Evolutionary conservation across 139 green algal species (phyloP).

Genomic region (Protoeuglena noctilucae): DNA sequence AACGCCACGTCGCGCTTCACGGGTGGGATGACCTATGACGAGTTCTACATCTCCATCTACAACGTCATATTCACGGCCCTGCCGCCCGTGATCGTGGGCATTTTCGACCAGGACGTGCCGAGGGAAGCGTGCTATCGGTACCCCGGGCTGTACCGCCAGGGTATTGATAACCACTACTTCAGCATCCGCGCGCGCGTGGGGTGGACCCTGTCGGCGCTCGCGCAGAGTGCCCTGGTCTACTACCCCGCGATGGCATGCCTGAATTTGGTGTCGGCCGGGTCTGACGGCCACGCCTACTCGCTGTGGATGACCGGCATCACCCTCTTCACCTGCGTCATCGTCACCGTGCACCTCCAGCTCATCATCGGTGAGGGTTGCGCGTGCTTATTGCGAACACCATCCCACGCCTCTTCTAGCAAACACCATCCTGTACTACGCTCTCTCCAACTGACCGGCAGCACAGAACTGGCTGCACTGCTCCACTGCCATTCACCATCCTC

Average conservation of each 20-base stretch:
- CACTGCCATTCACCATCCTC: no score
- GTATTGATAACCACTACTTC: not conserved
- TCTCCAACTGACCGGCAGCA: no score
- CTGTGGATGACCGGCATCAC: conserved; percentile 29
- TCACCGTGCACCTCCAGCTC: conserved; percentile 49
- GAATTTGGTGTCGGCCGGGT: no score
- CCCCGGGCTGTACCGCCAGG: conserved; percentile 2
- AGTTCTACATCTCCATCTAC: conserved; percentile 53
- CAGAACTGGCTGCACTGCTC: no score
- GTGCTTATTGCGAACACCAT: no score
- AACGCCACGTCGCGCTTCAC: conserved; percentile 48
- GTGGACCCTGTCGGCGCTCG: not conserved
- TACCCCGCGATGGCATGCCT: not conserved
- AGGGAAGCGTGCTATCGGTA: not conserved
- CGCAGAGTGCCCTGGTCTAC: not conserved
- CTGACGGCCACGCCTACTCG: not conserved
- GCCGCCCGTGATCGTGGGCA: conserved; percentile 60
- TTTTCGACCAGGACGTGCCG: conserved; percentile 56
- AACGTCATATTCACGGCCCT: conserved; percentile 61
- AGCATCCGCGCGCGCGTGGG: not conserved
- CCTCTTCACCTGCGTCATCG: conserved; percentile 42
- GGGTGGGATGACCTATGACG: conserved; percentile 37
- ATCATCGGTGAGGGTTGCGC: no score
- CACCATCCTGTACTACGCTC: no score
- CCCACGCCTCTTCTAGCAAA: no score